Conservation (phyloP, 208 protist genomes). For the Borovskyia barvae region DNA sequence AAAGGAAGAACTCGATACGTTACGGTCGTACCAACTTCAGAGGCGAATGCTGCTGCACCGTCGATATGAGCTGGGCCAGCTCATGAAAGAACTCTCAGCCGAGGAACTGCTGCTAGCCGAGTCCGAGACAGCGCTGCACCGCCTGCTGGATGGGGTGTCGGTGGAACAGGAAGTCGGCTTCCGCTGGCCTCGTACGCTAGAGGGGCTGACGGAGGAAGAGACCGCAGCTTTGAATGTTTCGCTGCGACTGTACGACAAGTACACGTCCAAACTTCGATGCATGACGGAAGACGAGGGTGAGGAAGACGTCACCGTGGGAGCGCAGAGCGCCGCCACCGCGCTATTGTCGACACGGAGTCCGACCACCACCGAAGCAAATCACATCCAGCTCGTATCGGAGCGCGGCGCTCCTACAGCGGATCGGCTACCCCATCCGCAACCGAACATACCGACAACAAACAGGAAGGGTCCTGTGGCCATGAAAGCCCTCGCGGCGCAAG, state of each 20-base stretch:
- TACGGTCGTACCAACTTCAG: slow-evolving; percentile 14
- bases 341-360: not conserved
- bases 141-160: not conserved
- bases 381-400: too few species aligned
- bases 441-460: not conserved
- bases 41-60: slow-evolving; percentile 5
- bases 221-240: slow-evolving; percentile 19
- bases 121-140: slow-evolving; percentile 34
- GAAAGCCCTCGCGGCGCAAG: not conserved
- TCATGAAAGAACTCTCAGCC: slow-evolving; percentile 8
- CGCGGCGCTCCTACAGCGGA: not conserved
- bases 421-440: not conserved
- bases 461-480: not conserved
- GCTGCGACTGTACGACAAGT: slow-evolving; percentile 38
- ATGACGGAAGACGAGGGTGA: not conserved
- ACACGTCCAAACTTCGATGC: slow-evolving; percentile 19
- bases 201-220: slow-evolving; percentile 48
- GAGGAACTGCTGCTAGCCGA: slow-evolving; percentile 13
- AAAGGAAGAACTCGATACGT: slow-evolving; percentile 5
- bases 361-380: too few species aligned
- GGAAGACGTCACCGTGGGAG: slow-evolving; percentile 5
- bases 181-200: slow-evolving; percentile 33
- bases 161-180: slow-evolving; percentile 9
- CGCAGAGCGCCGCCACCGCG: not conserved
- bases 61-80: slow-evolving; percentile 3